Evolutionary conservation across 495 filamentous ascomycete genomes (phyloP).

Genomic region (Talaromyces wortmannii): DNA sequence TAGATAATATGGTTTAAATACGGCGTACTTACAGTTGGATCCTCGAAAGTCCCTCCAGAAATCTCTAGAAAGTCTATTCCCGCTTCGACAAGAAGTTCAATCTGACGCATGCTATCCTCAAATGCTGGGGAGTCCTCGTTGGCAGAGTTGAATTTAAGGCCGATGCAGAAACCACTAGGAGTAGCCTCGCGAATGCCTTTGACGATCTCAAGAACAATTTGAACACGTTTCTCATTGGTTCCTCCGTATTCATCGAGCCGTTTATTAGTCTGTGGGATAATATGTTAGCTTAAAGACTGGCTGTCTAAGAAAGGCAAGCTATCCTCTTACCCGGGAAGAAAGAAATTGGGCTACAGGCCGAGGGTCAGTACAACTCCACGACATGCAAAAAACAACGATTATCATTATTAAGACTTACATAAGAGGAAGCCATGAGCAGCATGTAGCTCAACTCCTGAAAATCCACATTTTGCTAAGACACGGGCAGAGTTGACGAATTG

Average conservation of each 20-base stretch:
- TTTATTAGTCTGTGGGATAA: not conserved
- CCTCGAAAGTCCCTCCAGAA: constrained; percentile 4
- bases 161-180: constrained; percentile 39
- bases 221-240: constrained; percentile 31
- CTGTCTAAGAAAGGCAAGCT: not conserved
- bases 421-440: constrained; percentile 41
- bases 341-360: not conserved
- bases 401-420: not conserved
- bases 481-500: constrained; percentile 42
- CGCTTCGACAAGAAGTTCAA: not conserved
- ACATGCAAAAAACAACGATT: not conserved
- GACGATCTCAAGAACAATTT: constrained; percentile 39
- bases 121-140: constrained; percentile 41
- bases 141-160: constrained; percentile 57
- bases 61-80: constrained; percentile 6
- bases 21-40: constrained; percentile 2
- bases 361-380: not conserved
- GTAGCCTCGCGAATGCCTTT: not conserved
- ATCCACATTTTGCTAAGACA: constrained; percentile 42
- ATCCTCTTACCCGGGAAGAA: not conserved
- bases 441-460: constrained; percentile 51
- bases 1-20: not conserved
- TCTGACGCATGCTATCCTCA: constrained; percentile 23
- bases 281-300: not conserved
- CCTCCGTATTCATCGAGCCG: constrained; percentile 45